Evolutionary conservation across 352 stramenopile genomes (phyloP), one percentile per base, ranked within the genome.

Genomic region (Plasmopara muralis): DNA sequence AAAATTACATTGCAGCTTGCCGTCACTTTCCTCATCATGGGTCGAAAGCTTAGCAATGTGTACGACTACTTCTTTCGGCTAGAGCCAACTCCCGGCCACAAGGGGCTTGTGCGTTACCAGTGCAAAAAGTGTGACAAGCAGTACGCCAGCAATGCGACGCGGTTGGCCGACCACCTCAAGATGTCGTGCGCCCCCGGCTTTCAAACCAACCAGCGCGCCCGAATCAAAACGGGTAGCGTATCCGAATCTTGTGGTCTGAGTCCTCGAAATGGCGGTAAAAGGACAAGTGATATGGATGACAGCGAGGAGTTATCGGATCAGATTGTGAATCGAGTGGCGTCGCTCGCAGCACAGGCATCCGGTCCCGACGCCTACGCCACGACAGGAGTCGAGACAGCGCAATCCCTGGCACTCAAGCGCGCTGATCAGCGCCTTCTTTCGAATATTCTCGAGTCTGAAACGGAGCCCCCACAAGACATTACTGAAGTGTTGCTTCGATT

Each of bases 81-180:
- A 10, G 82, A 92, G 53, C 71, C 82, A 8, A 50, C 65, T 50
- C 16, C 69, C 2, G 75, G 84, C 49, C 68, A 68, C 50, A 89
- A 89, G 53, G 74, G 75, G 2, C 65, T 89, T 61, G 77, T 87
- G 62, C 82, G 82, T 56, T 92, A 88, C 63, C 77, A 89, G 66
- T 92, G 82, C 77, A 89, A 89, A 62, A 89, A 89, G 64, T 92
- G 82, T 59, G 66, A 86, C 59, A 92, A 92, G 62, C 78, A 92
- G 67, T 92, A 92, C 50, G 82, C 82, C 41, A 85, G 77, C 42
- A 92, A 92, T 55, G 82, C 82, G 47, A 92, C 82, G 55, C 77
- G 81, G 4, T 60, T 92, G 48, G 81, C 75, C 34, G 81, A 92
- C 47, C 81, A 92, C 61, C 66, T 92, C 29, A 78, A 78, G 53